phyloP scores from a whole-genome alignment of 2,329 filamentous ascomycete species.

The Apiospora hydei region DNA sequence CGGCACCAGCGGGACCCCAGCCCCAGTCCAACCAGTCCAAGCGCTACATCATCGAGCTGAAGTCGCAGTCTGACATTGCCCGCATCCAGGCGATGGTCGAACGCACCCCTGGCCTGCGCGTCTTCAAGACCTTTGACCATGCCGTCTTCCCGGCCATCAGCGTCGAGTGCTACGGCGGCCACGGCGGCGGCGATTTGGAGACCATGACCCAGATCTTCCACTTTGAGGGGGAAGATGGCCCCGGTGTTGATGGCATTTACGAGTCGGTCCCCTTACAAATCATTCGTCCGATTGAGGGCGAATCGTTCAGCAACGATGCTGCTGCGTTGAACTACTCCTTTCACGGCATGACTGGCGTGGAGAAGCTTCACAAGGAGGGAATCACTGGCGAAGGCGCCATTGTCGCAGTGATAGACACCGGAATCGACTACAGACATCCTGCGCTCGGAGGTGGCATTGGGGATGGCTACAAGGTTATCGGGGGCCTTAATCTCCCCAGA shows the following conservation, averaged over 20 bases:
- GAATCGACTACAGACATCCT: constrained; percentile 36
- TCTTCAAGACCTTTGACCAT: constrained; percentile 36
- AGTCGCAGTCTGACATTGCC: constrained; percentile 31
- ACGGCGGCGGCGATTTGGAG: constrained; percentile 29
- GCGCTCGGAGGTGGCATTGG: constrained; percentile 38
- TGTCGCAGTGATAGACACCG: constrained; percentile 36
- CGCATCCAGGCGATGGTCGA: constrained; percentile 29
- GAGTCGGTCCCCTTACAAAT: constrained; percentile 32
- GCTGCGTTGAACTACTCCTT: constrained; percentile 34
- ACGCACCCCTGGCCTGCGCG: constrained; percentile 30
- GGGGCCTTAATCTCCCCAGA: constrained; percentile 36
- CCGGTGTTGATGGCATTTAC: constrained; percentile 33
- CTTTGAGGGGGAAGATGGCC: constrained; percentile 29
- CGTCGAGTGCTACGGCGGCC: constrained; percentile 33
- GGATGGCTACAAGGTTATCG: constrained; percentile 34
- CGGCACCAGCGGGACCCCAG: no score
- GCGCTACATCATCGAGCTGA: constrained; percentile 37
- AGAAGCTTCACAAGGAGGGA: constrained; percentile 33
- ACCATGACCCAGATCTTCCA: constrained; percentile 29
- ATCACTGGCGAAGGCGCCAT: constrained; percentile 37
- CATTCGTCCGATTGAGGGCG: constrained; percentile 29
- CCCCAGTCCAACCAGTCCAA: constrained; percentile 29
- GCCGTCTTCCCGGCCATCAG: constrained; percentile 36
- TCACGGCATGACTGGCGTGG: constrained; percentile 35
- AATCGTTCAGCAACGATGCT: constrained; percentile 33